These are phyloP conservation scores for Leishmania tropica DNA, from an alignment of 208 protist genomes.

Conservation along the genomic window DNA sequence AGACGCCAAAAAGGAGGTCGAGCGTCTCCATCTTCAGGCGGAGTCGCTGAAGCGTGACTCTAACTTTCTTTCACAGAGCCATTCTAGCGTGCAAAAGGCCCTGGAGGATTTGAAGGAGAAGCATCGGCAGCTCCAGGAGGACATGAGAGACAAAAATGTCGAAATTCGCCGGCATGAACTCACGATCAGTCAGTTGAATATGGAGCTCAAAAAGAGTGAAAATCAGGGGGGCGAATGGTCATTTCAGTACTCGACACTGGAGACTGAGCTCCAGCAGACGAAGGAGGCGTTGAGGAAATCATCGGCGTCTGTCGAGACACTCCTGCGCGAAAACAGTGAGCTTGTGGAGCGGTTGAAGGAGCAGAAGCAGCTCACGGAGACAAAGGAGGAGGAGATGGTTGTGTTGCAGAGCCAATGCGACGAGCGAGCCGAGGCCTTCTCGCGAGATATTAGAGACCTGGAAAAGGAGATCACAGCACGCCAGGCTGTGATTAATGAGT, in stretches of 20 bases:
- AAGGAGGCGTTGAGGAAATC: slow-evolving; percentile 38
- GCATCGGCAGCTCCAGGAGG: slow-evolving; percentile 42
- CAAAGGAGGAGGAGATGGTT: slow-evolving; percentile 68
- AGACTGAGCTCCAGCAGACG: slow-evolving; percentile 49
- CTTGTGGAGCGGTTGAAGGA: slow-evolving; percentile 22
- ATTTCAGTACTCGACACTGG: slow-evolving; percentile 43
- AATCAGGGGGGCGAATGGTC: slow-evolving; percentile 48
- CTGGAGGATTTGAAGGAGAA: slow-evolving; percentile 63
- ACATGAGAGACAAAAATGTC: slow-evolving; percentile 60
- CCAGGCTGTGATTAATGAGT: slow-evolving; percentile 63
- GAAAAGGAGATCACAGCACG: slow-evolving; percentile 52
- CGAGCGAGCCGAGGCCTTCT: slow-evolving; percentile 43
- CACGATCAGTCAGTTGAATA: slow-evolving; percentile 59
- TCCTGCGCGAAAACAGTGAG: slow-evolving; percentile 24
- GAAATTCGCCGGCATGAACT: slow-evolving; percentile 70
- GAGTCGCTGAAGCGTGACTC: slow-evolving; percentile 60
- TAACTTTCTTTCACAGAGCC: slow-evolving; percentile 45
- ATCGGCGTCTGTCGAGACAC: not conserved
- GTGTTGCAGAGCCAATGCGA: slow-evolving; percentile 49
- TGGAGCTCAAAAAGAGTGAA: slow-evolving; percentile 70
- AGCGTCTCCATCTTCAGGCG: slow-evolving; percentile 46
- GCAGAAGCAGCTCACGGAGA: slow-evolving; percentile 29
- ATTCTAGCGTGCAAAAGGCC: slow-evolving; percentile 47
- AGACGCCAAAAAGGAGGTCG: slow-evolving; percentile 58
- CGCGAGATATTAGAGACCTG: slow-evolving; percentile 42